A percentile compares a stretch with the other conserved stretches of the same genome.
Evolutionary conservation across 345 rosid genomes (phyloP).

Genomic region (Rhodomyrtus tomentosa): DNA sequence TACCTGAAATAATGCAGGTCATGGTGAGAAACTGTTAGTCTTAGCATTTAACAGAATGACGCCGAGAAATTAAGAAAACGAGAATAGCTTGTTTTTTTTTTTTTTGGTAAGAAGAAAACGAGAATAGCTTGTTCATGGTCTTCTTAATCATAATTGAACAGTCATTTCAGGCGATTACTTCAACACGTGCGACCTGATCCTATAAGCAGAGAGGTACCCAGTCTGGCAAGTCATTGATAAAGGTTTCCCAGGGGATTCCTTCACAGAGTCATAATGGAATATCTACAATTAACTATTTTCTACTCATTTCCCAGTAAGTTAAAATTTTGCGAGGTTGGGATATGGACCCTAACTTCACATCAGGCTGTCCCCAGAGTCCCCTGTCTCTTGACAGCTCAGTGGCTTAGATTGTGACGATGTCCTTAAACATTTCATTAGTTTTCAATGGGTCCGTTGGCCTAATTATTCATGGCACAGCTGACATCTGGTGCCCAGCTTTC

Average conservation of each 20-base stretch:
- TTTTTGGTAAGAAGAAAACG: too few relatives aligned
- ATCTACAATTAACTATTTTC: neutral
- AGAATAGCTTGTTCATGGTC: neutral
- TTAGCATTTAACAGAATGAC: neutral
- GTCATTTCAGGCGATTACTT: neutral
- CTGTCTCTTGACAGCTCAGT: neutral
- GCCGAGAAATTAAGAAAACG: neutral
- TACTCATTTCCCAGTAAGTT: neutral
- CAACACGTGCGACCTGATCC: neutral
- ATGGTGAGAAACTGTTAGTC: neutral
- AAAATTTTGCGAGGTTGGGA: neutral
- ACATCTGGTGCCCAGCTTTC: neutral
- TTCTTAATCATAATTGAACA: neutral
- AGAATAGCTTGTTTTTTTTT: neutral
- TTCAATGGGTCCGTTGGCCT: neutral
- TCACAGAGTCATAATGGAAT: neutral
- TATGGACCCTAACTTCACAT: neutral
- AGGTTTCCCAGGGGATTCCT: neutral
- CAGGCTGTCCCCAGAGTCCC: neutral
- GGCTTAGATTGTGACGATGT: neutral
- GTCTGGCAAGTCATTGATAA: neutral
- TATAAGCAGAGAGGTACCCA: neutral
- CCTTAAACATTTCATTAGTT: neutral
- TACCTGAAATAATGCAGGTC: slow-evolving; percentile 34
- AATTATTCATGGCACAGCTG: neutral